Evolutionary conservation across 352 stramenopile genomes (phyloP).

Genomic region (Phytophthora capsici): DNA sequence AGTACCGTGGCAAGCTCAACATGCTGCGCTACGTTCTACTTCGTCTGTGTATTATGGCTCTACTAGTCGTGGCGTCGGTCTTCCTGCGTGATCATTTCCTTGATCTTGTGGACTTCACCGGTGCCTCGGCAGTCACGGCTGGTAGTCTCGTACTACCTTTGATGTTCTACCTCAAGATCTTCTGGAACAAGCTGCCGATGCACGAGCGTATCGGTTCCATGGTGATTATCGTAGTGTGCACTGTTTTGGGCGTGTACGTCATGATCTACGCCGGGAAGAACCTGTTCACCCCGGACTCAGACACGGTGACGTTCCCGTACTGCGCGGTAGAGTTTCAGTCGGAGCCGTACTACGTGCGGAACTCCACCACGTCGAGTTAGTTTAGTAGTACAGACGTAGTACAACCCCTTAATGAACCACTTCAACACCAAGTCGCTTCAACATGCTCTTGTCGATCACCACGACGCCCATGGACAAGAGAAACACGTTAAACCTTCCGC

Average conservation of each 20-base stretch:
- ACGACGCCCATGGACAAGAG: conserved; percentile 17
- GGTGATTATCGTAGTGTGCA: conserved; percentile 43
- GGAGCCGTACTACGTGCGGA: conserved; percentile 51
- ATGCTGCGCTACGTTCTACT: conserved; percentile 40
- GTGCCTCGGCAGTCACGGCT: conserved; percentile 41
- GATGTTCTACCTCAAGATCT: conserved; percentile 58
- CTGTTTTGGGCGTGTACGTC: conserved; percentile 46
- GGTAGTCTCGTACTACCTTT: conserved; percentile 53
- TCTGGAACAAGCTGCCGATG: conserved; percentile 45
- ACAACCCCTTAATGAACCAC: conserved; percentile 10
- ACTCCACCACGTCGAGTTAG: conserved; percentile 26
- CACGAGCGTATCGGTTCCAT: conserved; percentile 47
- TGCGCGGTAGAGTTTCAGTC: conserved; percentile 53
- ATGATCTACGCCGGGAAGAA: conserved; percentile 51
- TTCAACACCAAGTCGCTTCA: conserved; percentile 12
- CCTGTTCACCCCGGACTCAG: conserved; percentile 40
- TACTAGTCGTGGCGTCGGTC: conserved; percentile 45
- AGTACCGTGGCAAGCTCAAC: conserved; percentile 41
- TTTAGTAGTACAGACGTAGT: conserved; percentile 12
- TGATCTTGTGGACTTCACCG: conserved; percentile 60
- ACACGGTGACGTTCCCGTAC: conserved; percentile 54
- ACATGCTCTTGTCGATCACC: conserved; percentile 16
- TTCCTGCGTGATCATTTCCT: conserved; percentile 51
- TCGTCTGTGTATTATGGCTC: conserved; percentile 39
- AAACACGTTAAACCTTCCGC: background rate